Conservation (phyloP, 352 stramenopile species). For the Blastocystis sp. region DNA sequence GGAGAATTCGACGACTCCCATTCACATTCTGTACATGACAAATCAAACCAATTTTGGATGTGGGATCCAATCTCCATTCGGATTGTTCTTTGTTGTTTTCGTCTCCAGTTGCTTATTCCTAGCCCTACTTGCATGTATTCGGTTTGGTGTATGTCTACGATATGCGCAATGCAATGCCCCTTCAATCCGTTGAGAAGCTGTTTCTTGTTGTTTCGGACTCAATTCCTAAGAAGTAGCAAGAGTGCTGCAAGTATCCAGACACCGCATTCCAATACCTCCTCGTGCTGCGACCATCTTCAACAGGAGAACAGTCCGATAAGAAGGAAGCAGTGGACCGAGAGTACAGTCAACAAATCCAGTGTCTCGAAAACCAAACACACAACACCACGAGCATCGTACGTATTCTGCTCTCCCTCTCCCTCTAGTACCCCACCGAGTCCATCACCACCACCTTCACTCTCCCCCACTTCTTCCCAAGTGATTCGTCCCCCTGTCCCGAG, state of each 20-base stretch:
- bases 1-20: constrained; percentile 21
- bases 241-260: constrained; percentile 45
- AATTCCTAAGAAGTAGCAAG: background rate
- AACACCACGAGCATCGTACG: background rate
- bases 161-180: background rate
- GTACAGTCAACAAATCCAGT: constrained; percentile 30
- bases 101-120: background rate
- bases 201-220: constrained; percentile 6
- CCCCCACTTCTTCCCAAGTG: too few relatives aligned
- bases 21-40: constrained; percentile 24
- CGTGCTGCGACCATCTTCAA: background rate
- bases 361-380: constrained; percentile 34
- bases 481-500: background rate
- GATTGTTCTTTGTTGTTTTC: constrained; percentile 2
- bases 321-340: background rate
- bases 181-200: constrained; percentile 37
- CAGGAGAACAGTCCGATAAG: background rate
- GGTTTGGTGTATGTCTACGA: constrained; percentile 44
- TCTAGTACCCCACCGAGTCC: background rate
- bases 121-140: constrained; percentile 27
- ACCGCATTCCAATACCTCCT: constrained; percentile 15
- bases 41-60: constrained; percentile 30
- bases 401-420: background rate
- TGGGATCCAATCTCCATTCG: constrained; percentile 27
- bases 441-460: background rate